A percentile compares a stretch with the other conserved stretches of the same genome.
Conservation (phyloP, 2,329 filamentous ascomycete genomes). For the Botrytis medusae region DNA sequence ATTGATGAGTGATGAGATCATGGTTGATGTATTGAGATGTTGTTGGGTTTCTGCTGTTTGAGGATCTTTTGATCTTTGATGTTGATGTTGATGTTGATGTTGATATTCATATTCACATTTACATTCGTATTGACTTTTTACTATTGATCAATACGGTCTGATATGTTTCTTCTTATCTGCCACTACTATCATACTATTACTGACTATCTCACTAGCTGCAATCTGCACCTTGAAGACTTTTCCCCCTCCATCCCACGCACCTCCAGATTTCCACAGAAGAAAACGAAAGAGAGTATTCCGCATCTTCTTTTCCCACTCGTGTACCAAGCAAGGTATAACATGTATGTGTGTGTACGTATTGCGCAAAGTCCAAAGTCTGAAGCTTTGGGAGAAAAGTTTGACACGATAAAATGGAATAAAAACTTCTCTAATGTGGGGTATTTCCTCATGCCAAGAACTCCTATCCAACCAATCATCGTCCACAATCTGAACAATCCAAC, state of each 20-base stretch:
- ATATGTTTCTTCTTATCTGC: not conserved
- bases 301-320: not conserved
- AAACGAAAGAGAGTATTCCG: not conserved
- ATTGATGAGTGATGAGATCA: not conserved
- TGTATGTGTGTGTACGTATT: not conserved
- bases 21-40: not conserved
- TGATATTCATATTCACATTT: not conserved
- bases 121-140: not conserved
- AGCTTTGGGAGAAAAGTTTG: not conserved
- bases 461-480: not conserved
- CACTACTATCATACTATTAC: not conserved
- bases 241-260: not conserved
- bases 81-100: not conserved
- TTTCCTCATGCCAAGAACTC: not conserved
- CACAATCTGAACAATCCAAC: not conserved
- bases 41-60: not conserved
- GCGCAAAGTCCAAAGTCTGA: not conserved
- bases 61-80: not conserved
- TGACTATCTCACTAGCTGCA: not conserved
- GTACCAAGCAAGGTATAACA: not conserved
- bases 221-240: not conserved
- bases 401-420: conserved; percentile 2
- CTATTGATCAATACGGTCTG: not conserved
- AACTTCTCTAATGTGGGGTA: not conserved
- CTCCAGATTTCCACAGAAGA: not conserved